Percentiles rank a stretch among this genome's conserved stretches.
Conservation (phyloP, 441 rosid genomes). For the Erodium chrysanthum region DNA sequence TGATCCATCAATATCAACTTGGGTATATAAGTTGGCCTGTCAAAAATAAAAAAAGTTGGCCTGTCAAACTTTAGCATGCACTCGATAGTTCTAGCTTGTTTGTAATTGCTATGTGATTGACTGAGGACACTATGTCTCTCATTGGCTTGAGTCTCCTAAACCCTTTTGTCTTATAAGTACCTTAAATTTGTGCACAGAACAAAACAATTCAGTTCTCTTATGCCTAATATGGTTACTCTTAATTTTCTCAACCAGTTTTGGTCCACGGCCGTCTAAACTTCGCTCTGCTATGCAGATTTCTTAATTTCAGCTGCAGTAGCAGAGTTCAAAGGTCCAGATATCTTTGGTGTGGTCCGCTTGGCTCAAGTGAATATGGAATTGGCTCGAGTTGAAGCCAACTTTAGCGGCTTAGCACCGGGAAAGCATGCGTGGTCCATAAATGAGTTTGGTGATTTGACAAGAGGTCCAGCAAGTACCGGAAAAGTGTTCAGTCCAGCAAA, state of each 20-base stretch:
- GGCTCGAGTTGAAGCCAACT: constrained; percentile 72
- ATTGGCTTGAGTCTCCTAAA: not conserved
- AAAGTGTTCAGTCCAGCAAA: constrained; percentile 47
- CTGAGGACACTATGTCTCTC: not conserved
- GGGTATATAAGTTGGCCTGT: not conserved
- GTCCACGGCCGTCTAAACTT: not conserved
- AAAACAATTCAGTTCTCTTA: not conserved
- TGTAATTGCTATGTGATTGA: not conserved
- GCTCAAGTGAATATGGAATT: constrained; percentile 85
- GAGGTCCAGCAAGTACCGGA: constrained; percentile 78
- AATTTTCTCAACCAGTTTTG: not conserved
- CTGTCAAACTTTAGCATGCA: not conserved
- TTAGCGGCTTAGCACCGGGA: constrained; percentile 68
- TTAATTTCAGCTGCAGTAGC: constrained; percentile 78
- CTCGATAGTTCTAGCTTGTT: not conserved
- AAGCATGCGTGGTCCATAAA: constrained; percentile 78
- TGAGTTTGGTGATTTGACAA: constrained; percentile 81
- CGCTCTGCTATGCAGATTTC: constrained; percentile 44
- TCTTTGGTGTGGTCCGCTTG: constrained; percentile 72
- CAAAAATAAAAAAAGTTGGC: not conserved
- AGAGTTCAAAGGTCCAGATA: constrained; percentile 79
- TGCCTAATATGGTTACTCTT: not conserved
- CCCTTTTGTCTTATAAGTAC: not conserved
- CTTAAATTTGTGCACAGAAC: not conserved
- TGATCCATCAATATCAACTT: not conserved